phyloP scores from a whole-genome alignment of 1,284 basidiomycete species.

The Trametes pubescens region DNA sequence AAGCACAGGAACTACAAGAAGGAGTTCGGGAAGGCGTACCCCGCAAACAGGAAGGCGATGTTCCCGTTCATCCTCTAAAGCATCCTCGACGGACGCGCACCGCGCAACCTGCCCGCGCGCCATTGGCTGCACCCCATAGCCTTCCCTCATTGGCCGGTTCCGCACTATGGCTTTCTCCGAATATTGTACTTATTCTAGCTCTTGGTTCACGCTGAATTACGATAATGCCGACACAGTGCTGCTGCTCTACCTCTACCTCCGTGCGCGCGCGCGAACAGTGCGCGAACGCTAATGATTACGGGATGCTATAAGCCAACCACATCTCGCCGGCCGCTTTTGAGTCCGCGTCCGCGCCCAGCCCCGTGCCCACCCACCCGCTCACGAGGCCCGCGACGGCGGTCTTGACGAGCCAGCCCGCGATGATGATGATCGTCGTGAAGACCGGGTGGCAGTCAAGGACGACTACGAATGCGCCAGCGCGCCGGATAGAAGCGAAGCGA shows the following conservation, averaged over 20 bases:
- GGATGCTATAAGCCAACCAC: constrained; percentile 83
- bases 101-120: not conserved
- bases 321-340: constrained; percentile 58
- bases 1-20: constrained; percentile 93
- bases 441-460: constrained; percentile 79
- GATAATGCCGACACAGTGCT: not conserved
- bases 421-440: constrained; percentile 80
- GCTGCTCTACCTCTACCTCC: not conserved
- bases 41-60: constrained; percentile 79
- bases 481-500: not conserved
- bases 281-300: constrained; percentile 48
- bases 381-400: constrained; percentile 67
- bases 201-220: not conserved
- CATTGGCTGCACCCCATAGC: not conserved
- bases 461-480: constrained; percentile 56
- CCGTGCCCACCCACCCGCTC: constrained; percentile 65
- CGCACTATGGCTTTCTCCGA: too few species aligned
- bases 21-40: constrained; percentile 92
- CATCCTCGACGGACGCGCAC: constrained; percentile 8
- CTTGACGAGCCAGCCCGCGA: constrained; percentile 81
- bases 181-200: not conserved
- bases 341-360: constrained; percentile 59
- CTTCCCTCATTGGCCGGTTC: not conserved
- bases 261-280: not conserved
- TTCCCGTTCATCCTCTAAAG: constrained; percentile 75